Evolutionary conservation across 306 rosid genomes (phyloP).

Genomic region (Acmispon strigosus): DNA sequence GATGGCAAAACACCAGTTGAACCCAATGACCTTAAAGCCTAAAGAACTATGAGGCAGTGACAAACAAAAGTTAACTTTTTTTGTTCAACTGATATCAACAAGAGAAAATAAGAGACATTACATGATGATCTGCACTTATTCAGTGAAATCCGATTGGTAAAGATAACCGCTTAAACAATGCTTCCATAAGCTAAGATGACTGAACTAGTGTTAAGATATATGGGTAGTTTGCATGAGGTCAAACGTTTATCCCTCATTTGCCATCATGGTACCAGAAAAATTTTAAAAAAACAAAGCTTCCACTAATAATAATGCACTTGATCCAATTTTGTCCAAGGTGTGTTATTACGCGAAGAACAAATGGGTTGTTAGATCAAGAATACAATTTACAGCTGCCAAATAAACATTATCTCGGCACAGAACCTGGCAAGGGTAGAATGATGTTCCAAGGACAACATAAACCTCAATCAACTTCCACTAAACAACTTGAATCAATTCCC

Average conservation of each 20-base stretch:
- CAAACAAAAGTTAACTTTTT: not conserved
- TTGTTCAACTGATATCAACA: slow-evolving; percentile 13
- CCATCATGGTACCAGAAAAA: too few relatives aligned
- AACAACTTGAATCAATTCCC: slow-evolving; percentile 23
- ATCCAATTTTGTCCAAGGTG: slow-evolving; percentile 12
- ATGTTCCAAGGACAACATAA: slow-evolving; percentile 5
- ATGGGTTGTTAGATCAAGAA: slow-evolving; percentile 11
- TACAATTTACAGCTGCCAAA: slow-evolving; percentile 19
- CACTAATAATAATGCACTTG: slow-evolving; percentile 4
- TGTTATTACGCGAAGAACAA: slow-evolving; percentile 13
- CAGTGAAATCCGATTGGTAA: slow-evolving; percentile 2
- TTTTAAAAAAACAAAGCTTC: slow-evolving; percentile 10
- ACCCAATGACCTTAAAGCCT: not conserved
- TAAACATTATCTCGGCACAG: not conserved
- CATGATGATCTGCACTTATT: not conserved
- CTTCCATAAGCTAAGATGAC: not conserved
- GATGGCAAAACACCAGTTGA: not conserved
- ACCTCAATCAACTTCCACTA: slow-evolving; percentile 11
- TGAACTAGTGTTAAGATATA: too few relatives aligned
- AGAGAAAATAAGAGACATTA: slow-evolving; percentile 13
- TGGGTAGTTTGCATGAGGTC: too few relatives aligned
- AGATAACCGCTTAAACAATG: slow-evolving; percentile 13
- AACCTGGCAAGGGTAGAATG: slow-evolving; percentile 17
- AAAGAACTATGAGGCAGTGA: not conserved
- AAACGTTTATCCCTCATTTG: too few relatives aligned